A percentile compares a stretch with the other conserved stretches of the same genome.
These are phyloP conservation scores for Cyclotella distinguenda DNA, from an alignment of 108 stramenopile genomes.

Conservation along the genomic window DNA sequence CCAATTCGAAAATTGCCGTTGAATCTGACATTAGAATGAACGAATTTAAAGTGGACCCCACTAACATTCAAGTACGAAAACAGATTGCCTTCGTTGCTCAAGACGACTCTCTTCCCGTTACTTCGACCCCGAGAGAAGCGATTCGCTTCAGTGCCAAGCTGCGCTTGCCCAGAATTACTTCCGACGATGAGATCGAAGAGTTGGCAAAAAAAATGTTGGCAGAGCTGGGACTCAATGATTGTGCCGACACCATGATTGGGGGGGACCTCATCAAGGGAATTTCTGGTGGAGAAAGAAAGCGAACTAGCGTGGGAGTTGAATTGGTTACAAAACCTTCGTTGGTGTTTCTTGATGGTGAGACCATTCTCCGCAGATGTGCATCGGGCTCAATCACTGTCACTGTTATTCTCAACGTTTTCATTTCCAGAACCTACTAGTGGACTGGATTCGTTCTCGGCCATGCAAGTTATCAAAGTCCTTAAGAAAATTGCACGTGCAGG, in stretches of 20 bases:
- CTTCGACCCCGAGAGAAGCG: conserved; percentile 84
- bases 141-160: conserved; percentile 81
- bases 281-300: conserved; percentile 79
- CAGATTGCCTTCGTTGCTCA: conserved; percentile 88
- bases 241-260: conserved; percentile 73
- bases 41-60: conserved; percentile 64
- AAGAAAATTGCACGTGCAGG: conserved; percentile 81
- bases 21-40: conserved; percentile 66
- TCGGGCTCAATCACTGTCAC: not conserved
- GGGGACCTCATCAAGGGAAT: conserved; percentile 70
- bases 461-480: conserved; percentile 74
- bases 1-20: conserved; percentile 39
- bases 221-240: conserved; percentile 68
- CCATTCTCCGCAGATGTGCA: not conserved
- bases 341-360: conserved; percentile 65
- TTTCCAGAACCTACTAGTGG: conserved; percentile 57
- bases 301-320: conserved; percentile 75
- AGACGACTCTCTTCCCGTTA: conserved; percentile 78
- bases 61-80: conserved; percentile 61
- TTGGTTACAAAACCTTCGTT: conserved; percentile 71
- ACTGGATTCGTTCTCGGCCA: conserved; percentile 74
- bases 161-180: conserved; percentile 59
- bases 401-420: not conserved
- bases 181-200: conserved; percentile 56
- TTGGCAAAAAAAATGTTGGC: conserved; percentile 72